Base-by-base conservation (phyloP, 768 basidiomycete genomes). In the Leccinum rimulosum region DNA sequence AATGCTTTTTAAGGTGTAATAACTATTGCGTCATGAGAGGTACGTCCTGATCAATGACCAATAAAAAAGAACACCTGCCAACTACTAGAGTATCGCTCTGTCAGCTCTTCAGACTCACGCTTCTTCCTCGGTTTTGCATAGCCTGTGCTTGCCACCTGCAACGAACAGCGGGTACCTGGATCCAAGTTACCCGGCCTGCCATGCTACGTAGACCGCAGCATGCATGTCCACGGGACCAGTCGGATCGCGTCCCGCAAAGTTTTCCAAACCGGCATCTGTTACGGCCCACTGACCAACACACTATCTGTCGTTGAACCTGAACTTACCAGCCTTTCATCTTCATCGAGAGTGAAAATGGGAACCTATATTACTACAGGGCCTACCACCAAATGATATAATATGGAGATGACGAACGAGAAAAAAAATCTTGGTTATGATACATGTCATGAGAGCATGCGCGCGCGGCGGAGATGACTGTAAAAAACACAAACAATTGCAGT, bases 401-500 rank as follows among this genome's bases (percentile, higher is more conserved):
- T 43, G n/a, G 10, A 43, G 19, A 43, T 43, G 40, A 11, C 43
- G 43, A 43, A 43, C 43, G 10, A 19, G 43, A 19, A 19, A 43
- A 43, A 43, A n/a, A 3, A 40, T 11, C n/a, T 9, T 43, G 40
- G 5, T 43, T 43, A 43, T 43, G n/a, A 43, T 43, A 43, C 43
- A 43, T 19, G n/a, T 43, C 40, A 43, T 10, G 43, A 43, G 43
- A 19, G 43, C 43, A 19, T 19, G n/a, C n/a, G n/a, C 40, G 4
- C 5, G 40, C 2, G 52, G 40, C n/a, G 36, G 36, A 38, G 33
- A 52, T 47, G 56, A 58, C 56, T 48, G 33, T 11, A 38, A 38
- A 56, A 51, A 38, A 52, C 35, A 50, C 40, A 52, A 49, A 54
- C 35, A 1, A 36, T 36, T 61, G 59, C 59, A 58, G n/a, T 50